Evolutionary conservation across 176 grass and related monocot species (phyloP).

Genomic region (Avena sativa): DNA sequence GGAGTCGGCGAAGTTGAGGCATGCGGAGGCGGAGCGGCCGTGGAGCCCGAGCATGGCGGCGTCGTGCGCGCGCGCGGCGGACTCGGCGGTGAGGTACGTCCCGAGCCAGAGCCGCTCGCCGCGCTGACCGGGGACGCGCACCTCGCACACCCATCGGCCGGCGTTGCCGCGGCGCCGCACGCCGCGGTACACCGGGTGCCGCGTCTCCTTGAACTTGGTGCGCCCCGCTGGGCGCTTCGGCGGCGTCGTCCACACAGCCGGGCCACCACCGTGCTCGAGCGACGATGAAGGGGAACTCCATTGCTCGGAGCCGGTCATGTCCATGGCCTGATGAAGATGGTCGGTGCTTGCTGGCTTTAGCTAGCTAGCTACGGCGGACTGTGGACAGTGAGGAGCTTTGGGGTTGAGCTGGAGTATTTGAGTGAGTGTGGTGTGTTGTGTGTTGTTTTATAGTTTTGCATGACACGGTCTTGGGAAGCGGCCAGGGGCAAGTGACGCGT

Average conservation of each 20-base stretch:
- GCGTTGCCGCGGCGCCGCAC: slow-evolving; percentile 61
- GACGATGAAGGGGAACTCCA: slow-evolving; percentile 33
- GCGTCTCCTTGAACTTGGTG: slow-evolving; percentile 90
- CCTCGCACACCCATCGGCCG: slow-evolving; percentile 76
- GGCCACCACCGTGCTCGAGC: neutral
- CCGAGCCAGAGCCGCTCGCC: slow-evolving; percentile 76
- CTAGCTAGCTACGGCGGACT: neutral
- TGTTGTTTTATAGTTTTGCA: slow-evolving; percentile 17
- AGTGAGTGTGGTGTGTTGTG: neutral
- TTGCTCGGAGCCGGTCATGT: slow-evolving; percentile 18
- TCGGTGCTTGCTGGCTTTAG: neutral
- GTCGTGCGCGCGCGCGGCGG: slow-evolving; percentile 74
- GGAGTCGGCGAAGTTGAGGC: slow-evolving; percentile 75
- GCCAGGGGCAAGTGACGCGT: slow-evolving; percentile 38
- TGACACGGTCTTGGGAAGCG: slow-evolving; percentile 12
- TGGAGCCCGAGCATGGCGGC: slow-evolving; percentile 61
- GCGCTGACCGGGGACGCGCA: slow-evolving; percentile 59
- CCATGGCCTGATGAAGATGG: slow-evolving; percentile 13
- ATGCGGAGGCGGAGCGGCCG: slow-evolving; percentile 13
- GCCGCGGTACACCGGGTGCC: slow-evolving; percentile 85
- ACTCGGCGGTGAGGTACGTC: slow-evolving; percentile 70
- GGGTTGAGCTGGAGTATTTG: neutral
- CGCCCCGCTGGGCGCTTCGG: slow-evolving; percentile 72
- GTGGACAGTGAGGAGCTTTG: neutral
- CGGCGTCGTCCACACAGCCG: slow-evolving; percentile 38